A percentile compares a stretch with the other conserved stretches of the same genome.
phyloP scores from a whole-genome alignment of 768 basidiomycete genomes.

The Naematelia encephala region DNA sequence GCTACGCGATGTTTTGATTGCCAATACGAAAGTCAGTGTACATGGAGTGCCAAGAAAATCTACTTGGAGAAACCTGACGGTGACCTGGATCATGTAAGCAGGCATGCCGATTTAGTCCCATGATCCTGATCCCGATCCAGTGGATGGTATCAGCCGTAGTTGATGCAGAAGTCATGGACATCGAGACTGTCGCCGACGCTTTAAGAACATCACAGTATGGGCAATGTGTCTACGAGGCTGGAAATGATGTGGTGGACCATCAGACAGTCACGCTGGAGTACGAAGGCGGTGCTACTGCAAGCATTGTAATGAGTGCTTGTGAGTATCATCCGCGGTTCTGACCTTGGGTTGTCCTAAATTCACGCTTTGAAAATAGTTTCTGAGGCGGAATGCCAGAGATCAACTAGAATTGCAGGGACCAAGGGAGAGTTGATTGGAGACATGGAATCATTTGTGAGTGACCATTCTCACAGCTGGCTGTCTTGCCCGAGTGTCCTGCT shows the following conservation, averaged over 20 bases:
- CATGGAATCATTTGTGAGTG: constrained; percentile 68
- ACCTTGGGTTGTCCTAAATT: neutral
- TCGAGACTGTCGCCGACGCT: constrained; percentile 73
- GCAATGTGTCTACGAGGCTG: constrained; percentile 73
- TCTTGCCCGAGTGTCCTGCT: no score
- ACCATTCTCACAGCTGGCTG: no score
- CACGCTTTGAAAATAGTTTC: constrained; percentile 53
- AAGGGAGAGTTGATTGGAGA: constrained; percentile 82
- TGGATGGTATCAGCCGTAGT: constrained; percentile 50
- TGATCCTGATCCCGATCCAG: neutral
- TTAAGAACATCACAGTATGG: constrained; percentile 63
- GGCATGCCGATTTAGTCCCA: no score
- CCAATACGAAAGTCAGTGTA: constrained; percentile 64
- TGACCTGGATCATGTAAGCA: neutral
- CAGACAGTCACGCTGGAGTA: constrained; percentile 83
- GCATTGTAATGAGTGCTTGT: constrained; percentile 81
- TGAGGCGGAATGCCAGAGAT: constrained; percentile 65
- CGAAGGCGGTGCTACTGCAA: constrained; percentile 70
- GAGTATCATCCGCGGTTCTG: no score
- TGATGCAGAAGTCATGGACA: constrained; percentile 78
- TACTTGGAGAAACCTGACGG: constrained; percentile 64
- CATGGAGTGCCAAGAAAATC: constrained; percentile 84
- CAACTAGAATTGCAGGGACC: constrained; percentile 75
- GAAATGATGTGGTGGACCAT: constrained; percentile 82
- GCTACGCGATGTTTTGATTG: constrained; percentile 73